Percentiles rank a stretch among this genome's conserved stretches.
Conservation (phyloP, 2,329 filamentous ascomycete genomes). For the Fusarium transvaalense region DNA sequence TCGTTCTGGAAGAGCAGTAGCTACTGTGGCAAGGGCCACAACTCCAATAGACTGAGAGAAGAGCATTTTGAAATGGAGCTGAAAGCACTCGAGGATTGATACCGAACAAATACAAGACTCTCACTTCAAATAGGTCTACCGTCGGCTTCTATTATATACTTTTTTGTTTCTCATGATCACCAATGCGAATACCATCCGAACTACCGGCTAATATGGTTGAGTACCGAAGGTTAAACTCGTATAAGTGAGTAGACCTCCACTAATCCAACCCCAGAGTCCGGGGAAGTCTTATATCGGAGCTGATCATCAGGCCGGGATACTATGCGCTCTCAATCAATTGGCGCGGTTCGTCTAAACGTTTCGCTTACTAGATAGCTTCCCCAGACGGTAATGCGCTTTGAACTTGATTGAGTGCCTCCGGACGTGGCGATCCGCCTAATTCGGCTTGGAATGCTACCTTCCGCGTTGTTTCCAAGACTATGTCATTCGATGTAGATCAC, state of each 20-base stretch:
- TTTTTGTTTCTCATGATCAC: not conserved
- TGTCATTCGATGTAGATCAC: constrained; percentile 9
- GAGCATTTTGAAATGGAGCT: constrained; percentile 8
- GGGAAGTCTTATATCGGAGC: constrained; percentile 16
- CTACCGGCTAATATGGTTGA: constrained; percentile 23
- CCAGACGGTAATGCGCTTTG: constrained; percentile 12
- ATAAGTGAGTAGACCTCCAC: constrained; percentile 19
- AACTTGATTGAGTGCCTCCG: constrained; percentile 4
- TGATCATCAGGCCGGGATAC: constrained; percentile 15
- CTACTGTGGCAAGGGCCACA: constrained; percentile 21
- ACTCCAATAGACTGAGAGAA: constrained; percentile 23
- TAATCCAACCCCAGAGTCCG: constrained; percentile 4
- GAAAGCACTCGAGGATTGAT: not conserved
- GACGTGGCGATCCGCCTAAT: constrained; percentile 6
- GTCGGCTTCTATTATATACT: constrained; percentile 7
- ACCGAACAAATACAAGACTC: not conserved
- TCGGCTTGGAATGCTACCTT: constrained; percentile 17
- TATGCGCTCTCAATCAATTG: constrained; percentile 13
- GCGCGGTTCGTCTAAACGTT: constrained; percentile 9
- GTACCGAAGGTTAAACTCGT: constrained; percentile 22
- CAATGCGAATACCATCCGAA: not conserved
- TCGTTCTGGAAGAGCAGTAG: constrained; percentile 8
- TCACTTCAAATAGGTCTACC: not conserved
- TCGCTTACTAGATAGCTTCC: not conserved
- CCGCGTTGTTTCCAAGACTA: not conserved